Conservation (phyloP, 805 yeast species). For the Suhomyces sp. region DNA sequence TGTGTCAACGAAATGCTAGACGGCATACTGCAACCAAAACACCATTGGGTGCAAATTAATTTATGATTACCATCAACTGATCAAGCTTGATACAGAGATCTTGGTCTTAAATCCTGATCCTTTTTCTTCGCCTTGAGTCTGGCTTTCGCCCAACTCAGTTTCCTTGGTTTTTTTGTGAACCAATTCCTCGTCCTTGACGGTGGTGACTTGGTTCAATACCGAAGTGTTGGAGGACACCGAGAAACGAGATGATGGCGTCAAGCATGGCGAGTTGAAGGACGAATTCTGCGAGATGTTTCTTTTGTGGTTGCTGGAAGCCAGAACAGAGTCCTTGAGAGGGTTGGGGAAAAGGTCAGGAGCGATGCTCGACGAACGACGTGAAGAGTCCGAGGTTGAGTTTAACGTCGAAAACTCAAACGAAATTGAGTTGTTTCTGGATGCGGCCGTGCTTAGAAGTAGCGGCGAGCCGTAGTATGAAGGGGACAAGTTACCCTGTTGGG, state of each 20-base stretch:
- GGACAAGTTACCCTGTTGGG: constrained; percentile 18
- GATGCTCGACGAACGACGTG: constrained; percentile 40
- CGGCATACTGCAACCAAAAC: too few species aligned
- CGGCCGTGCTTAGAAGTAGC: constrained; percentile 27
- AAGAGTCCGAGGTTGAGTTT: constrained; percentile 25
- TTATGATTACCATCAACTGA: constrained; percentile 14
- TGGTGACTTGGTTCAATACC: not conserved
- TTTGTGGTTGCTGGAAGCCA: constrained; percentile 17
- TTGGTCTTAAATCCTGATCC: constrained; percentile 17
- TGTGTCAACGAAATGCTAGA: constrained; percentile 2
- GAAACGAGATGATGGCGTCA: constrained; percentile 25
- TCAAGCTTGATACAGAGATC: constrained; percentile 34
- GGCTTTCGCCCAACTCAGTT: constrained; percentile 1
- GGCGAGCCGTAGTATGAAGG: constrained; percentile 35
- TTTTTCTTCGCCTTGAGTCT: constrained; percentile 3
- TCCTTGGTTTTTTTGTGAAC: constrained; percentile 3
- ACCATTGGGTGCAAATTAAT: too few species aligned
- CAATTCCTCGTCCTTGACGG: constrained; percentile 11
- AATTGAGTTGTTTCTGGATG: constrained; percentile 42
- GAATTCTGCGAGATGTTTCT: constrained; percentile 31
- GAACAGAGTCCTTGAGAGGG: constrained; percentile 19
- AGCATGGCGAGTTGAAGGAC: constrained; percentile 29
- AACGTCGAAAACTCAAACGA: constrained; percentile 25
- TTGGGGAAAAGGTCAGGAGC: constrained; percentile 47
- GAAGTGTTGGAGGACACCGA: constrained; percentile 20